Conservation (phyloP, 495 filamentous ascomycete species). For the Massariosphaeria phaeospora region DNA sequence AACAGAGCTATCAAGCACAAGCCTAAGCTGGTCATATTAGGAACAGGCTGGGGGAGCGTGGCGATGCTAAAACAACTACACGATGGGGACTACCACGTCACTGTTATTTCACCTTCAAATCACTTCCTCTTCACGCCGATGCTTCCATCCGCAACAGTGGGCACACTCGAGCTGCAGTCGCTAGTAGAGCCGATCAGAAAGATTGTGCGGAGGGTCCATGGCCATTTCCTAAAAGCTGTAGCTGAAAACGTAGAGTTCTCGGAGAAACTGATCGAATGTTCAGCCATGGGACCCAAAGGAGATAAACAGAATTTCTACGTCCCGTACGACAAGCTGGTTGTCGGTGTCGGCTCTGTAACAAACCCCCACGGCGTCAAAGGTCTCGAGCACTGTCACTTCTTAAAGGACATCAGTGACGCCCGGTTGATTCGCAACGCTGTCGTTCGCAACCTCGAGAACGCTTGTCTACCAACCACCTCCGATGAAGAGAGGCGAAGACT, state of each 20-base stretch:
- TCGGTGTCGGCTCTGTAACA: conserved; percentile 86
- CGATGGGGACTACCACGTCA: conserved; percentile 88
- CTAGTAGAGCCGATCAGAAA: conserved; percentile 88
- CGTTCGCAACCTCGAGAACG: conserved; percentile 85
- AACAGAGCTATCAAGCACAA: conserved; percentile 71
- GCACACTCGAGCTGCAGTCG: conserved; percentile 83
- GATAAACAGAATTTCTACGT: conserved; percentile 78
- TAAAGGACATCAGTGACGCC: conserved; percentile 92
- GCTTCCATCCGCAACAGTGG: conserved; percentile 93
- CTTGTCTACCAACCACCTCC: conserved; percentile 86
- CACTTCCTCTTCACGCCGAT: conserved; percentile 98
- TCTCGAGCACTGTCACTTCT: conserved; percentile 86
- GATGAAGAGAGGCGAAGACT: conserved; percentile 85
- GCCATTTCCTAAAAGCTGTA: conserved; percentile 82
- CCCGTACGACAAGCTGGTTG: conserved; percentile 96
- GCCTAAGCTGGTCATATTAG: conserved; percentile 85
- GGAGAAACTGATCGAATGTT: conserved; percentile 80
- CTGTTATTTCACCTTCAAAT: conserved; percentile 87
- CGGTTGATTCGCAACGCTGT: conserved; percentile 81
- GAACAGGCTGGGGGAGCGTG: conserved; percentile 93
- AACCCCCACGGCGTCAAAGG: conserved; percentile 96
- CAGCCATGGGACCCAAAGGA: conserved; percentile 65
- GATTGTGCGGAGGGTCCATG: conserved; percentile 68
- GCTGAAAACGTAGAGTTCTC: conserved; percentile 90
- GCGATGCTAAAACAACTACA: conserved; percentile 85